Evolutionary conservation across 371 early-diverging fungal genomes (phyloP), one percentile per base, ranked within the genome.

Genomic region (Entomophthora muscae): DNA sequence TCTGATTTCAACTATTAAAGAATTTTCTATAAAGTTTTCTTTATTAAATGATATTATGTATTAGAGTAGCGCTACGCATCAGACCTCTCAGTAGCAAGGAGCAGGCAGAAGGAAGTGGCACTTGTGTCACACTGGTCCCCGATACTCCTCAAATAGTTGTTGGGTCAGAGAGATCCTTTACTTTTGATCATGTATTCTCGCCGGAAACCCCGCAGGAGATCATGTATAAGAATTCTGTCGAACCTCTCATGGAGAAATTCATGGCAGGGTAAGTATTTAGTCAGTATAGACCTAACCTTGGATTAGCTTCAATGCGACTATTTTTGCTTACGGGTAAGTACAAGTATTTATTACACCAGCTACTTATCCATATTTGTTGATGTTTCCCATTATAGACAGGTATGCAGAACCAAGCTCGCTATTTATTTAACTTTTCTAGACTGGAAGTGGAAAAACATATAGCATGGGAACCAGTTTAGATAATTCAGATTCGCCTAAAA

Each of bases 381-480:
- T 29, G 57, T 29, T 64, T 27, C 29, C 66, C 53, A 61, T 58
- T 63, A 64, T 55, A 60, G 32, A 28, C 22, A 32, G 58, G 60
- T 55, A 28, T 32, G 29, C 63, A 31, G 60, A 23, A 24, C 7
- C 5, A 52, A 24, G 3, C 5, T 29, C 54, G 21, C 53, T 53
- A 56, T 53, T 23, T 52, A 55, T 26, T 52, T 30, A 53, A 58
- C 53, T 22, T 64, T 74, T 73, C 53, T 73, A 73, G 73, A 76
- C 74, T 7, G 78, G 80, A 31, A 73, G 76, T 53, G 95, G 95
- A 53, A 98, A 98, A 75, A 95, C 98, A 0, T 90, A 88, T 71
- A 91, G 89, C n/a, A 92, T 90, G 89, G 90, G 91, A 59, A 89
- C 89, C 53, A 79, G 53, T 30, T 23, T 61, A 27, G 68, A 66